These are phyloP conservation scores for Apiospora phragmitis DNA, from an alignment of 2,329 filamentous ascomycete species.

Conservation along the genomic window DNA sequence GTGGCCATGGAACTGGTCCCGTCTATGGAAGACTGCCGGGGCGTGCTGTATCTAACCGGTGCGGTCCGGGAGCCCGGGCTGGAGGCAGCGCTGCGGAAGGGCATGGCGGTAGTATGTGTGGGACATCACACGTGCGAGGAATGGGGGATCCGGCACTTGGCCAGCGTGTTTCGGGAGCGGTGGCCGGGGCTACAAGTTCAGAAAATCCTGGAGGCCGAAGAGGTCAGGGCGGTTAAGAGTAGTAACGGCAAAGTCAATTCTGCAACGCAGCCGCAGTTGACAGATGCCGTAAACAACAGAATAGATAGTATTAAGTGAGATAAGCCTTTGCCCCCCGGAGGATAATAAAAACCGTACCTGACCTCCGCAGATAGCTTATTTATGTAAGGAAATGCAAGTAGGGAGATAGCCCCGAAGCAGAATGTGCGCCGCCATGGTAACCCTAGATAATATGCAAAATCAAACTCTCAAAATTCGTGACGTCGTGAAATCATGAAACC, in stretches of 20 bases:
- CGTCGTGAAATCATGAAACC: too few species aligned
- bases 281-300: not conserved
- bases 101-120: slow-evolving; percentile 20
- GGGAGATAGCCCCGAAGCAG: too few species aligned
- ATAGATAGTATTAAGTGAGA: not conserved
- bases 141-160: slow-evolving; percentile 21
- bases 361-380: too few species aligned
- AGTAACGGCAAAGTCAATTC: not conserved
- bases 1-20: not conserved
- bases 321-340: not conserved
- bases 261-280: not conserved
- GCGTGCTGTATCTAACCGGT: slow-evolving; percentile 20
- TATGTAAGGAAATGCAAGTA: too few species aligned
- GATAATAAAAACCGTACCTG: too few species aligned
- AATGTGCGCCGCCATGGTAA: too few species aligned
- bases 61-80: slow-evolving; percentile 18
- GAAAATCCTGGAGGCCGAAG: slow-evolving; percentile 18
- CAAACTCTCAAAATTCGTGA: too few species aligned
- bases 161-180: not conserved
- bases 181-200: slow-evolving; percentile 18
- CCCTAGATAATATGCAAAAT: too few species aligned
- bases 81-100: slow-evolving; percentile 12
- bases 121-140: slow-evolving; percentile 20
- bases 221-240: not conserved
- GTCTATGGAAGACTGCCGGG: not conserved